phyloP scores from a whole-genome alignment of 495 filamentous ascomycete species.

The Pyronema omphalodes region DNA sequence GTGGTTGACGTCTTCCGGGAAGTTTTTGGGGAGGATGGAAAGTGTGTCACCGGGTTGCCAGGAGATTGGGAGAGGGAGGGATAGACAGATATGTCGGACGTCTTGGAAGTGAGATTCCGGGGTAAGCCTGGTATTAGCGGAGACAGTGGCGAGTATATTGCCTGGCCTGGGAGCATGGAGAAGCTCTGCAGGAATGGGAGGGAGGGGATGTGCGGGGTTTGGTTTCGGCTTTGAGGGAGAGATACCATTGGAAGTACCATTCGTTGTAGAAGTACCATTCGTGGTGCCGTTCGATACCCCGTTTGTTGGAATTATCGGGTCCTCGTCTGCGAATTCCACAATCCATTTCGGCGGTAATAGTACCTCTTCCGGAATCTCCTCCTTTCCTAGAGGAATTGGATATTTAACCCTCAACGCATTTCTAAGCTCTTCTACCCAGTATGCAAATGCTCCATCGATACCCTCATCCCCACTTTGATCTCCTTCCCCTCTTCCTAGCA shows the following conservation, averaged over 20 bases:
- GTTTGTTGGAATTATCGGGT: slow-evolving; percentile 9
- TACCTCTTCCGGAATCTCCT: slow-evolving; percentile 55
- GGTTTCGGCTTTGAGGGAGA: not conserved
- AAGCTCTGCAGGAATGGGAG: not conserved
- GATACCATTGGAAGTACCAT: slow-evolving; percentile 25
- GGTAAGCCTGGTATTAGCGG: slow-evolving; percentile 53
- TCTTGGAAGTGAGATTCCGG: slow-evolving; percentile 76
- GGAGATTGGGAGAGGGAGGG: slow-evolving; percentile 32
- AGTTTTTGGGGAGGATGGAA: slow-evolving; percentile 73
- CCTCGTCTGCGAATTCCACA: slow-evolving; percentile 31
- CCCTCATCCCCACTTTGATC: slow-evolving; percentile 90
- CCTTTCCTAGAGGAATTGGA: slow-evolving; percentile 46
- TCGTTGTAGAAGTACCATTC: slow-evolving; percentile 10
- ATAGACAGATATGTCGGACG: slow-evolving; percentile 56
- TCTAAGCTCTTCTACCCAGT: slow-evolving; percentile 53
- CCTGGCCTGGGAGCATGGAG: slow-evolving; percentile 24
- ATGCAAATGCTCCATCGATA: slow-evolving; percentile 66
- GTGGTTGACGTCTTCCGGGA: slow-evolving; percentile 51
- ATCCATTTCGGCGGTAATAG: slow-evolving; percentile 65
- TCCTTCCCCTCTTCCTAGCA: slow-evolving; percentile 61
- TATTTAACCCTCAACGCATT: slow-evolving; percentile 43
- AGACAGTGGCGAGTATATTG: slow-evolving; percentile 33
- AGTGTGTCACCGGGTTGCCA: slow-evolving; percentile 53
- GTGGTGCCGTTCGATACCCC: slow-evolving; percentile 5
- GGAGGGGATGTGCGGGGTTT: slow-evolving; percentile 8